Conservation (phyloP, 2,329 filamentous ascomycete genomes). For the Mollisia scopiformis region DNA sequence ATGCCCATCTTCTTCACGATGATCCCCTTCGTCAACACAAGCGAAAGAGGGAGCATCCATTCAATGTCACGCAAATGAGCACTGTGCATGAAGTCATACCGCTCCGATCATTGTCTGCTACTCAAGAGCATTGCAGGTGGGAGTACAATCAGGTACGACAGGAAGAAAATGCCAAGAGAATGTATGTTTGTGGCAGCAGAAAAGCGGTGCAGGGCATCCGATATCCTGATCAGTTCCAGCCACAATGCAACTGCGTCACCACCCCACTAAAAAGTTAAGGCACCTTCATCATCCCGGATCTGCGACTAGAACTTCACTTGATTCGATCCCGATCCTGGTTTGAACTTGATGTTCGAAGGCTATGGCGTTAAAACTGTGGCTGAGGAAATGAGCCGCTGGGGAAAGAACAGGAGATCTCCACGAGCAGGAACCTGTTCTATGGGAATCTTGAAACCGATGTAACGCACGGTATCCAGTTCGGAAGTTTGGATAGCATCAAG, state of each 20-base stretch:
- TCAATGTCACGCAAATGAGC: not conserved
- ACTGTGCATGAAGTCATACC: not conserved
- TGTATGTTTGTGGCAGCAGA: not conserved
- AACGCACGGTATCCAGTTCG: not conserved
- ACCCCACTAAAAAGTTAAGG: too few relatives aligned
- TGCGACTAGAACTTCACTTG: not conserved
- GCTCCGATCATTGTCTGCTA: not conserved
- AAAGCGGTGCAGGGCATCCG: not conserved
- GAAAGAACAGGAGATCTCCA: slow-evolving; percentile 2
- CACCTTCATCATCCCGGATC: not conserved
- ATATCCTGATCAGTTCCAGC: not conserved
- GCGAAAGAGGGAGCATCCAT: not conserved
- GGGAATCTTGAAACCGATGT: not conserved
- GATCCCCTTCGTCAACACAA: not conserved
- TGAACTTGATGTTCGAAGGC: not conserved
- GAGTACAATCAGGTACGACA: not conserved
- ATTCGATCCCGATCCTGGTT: not conserved
- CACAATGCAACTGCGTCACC: slow-evolving; percentile 1
- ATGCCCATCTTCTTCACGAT: not conserved
- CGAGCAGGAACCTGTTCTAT: not conserved
- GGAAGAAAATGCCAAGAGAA: not conserved
- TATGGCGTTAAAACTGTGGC: not conserved
- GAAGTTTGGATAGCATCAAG: too few relatives aligned
- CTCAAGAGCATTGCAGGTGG: not conserved
- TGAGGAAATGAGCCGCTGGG: not conserved